These are phyloP conservation scores for Eucalyptus globulus DNA, from an alignment of 345 rosid species.

Conservation along the genomic window DNA sequence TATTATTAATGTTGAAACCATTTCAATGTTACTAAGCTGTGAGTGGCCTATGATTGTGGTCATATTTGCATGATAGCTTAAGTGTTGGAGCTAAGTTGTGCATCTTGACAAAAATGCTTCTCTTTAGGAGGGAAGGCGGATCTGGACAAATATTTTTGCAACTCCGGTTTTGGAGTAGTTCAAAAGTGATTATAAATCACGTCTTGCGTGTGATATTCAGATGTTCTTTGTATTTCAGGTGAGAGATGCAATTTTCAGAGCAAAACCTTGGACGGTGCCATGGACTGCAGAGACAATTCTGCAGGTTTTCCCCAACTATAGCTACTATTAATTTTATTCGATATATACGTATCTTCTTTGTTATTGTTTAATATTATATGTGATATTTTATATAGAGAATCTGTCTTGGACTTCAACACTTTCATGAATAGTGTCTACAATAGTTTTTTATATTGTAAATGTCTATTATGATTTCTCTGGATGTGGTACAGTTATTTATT, in stretches of 20 bases:
- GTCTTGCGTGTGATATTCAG: not conserved
- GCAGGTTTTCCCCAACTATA: slow-evolving; percentile 6
- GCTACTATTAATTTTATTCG: not conserved
- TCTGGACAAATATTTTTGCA: not conserved
- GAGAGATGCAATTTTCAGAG: not conserved
- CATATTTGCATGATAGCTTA: not conserved
- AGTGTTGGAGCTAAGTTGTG: not conserved
- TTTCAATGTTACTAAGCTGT: not conserved
- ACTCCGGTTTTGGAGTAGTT: not conserved
- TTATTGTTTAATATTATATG: not conserved
- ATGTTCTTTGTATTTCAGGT: not conserved
- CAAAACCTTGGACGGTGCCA: slow-evolving; percentile 29
- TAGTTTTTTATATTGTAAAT: not conserved
- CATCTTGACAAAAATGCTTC: not conserved
- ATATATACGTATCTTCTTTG: not conserved
- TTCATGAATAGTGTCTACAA: not conserved
- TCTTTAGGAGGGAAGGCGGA: not conserved
- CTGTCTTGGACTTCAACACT: not conserved
- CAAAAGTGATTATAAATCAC: not conserved
- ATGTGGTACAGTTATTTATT: not conserved
- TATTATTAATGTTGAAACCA: not conserved
- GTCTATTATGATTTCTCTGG: not conserved
- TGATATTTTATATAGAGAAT: not conserved
- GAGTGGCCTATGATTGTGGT: not conserved
- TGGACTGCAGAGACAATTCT: slow-evolving; percentile 41